Evolutionary conservation across 371 early-diverging fungal genomes (phyloP).

Genomic region (Umbelopsis sp.): DNA sequence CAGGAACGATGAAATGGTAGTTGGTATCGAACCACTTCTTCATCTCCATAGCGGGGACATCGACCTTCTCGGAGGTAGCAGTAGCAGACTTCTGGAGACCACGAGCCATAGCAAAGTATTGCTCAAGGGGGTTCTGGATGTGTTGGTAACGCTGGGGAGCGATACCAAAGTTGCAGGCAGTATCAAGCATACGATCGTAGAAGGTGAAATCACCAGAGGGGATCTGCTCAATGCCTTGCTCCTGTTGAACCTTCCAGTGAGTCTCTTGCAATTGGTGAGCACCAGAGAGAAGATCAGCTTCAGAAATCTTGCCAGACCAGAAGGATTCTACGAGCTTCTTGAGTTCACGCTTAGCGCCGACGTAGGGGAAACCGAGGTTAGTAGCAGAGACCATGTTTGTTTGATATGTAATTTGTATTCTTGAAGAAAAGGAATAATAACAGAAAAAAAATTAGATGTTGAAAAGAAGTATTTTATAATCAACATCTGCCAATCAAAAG

Average conservation of each 20-base stretch:
- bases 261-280: conserved; percentile 79
- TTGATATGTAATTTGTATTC: conserved; percentile 1
- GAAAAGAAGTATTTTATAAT: background rate
- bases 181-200: conserved; percentile 95
- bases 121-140: conserved; percentile 67
- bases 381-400: conserved; percentile 67
- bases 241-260: conserved; percentile 90
- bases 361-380: conserved; percentile 81
- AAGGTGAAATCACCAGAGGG: conserved; percentile 95
- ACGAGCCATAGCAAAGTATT: conserved; percentile 97
- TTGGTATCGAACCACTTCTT: conserved; percentile 98
- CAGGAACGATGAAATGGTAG: conserved; percentile 92
- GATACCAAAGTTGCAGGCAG: conserved; percentile 76
- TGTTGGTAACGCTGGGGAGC: conserved; percentile 79
- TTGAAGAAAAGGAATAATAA: background rate
- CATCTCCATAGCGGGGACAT: conserved; percentile 96
- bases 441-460: background rate
- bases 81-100: conserved; percentile 82
- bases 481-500: background rate
- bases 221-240: conserved; percentile 80
- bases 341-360: conserved; percentile 88
- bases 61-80: conserved; percentile 67
- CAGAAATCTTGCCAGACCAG: conserved; percentile 90
- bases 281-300: conserved; percentile 70
- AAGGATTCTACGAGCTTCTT: conserved; percentile 88